These are phyloP conservation scores for Tulasnella sp. DNA, from an alignment of 768 basidiomycete species.

Conservation along the genomic window DNA sequence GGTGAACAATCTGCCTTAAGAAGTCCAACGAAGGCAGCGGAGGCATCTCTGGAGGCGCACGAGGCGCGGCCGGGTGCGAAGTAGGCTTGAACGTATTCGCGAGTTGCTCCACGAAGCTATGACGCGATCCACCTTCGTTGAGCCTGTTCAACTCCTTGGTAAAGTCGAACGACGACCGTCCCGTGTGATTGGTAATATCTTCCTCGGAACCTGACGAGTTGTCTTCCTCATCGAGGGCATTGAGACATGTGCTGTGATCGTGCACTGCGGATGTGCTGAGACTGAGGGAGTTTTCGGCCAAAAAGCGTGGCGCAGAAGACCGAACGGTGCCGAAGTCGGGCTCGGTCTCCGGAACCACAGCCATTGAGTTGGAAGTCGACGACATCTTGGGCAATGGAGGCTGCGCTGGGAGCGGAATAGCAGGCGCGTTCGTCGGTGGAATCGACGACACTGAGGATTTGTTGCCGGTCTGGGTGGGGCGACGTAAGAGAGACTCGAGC, in stretches of 20 bases:
- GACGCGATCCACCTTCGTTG: slow-evolving; percentile 53
- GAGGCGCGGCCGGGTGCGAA: slow-evolving; percentile 51
- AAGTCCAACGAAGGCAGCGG: slow-evolving; percentile 28
- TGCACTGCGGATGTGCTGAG: background rate
- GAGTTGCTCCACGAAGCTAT: slow-evolving; percentile 71
- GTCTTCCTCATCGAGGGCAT: background rate
- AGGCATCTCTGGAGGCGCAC: slow-evolving; percentile 31
- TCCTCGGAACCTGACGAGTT: background rate
- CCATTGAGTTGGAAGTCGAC: background rate
- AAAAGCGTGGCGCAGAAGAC: background rate
- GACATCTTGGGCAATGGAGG: background rate
- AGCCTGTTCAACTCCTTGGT: slow-evolving; percentile 64
- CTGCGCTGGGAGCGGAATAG: background rate
- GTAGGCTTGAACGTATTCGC: slow-evolving; percentile 73
- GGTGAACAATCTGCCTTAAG: background rate
- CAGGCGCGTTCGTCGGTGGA: background rate
- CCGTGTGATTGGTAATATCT: slow-evolving; percentile 39
- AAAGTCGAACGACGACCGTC: slow-evolving; percentile 75
- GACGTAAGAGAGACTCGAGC: background rate
- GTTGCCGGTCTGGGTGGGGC: background rate
- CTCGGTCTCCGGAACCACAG: background rate
- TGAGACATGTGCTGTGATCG: background rate
- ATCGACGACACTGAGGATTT: background rate
- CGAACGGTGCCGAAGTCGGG: background rate
- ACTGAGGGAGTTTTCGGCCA: background rate